These are phyloP conservation scores for Graphilbum fragrans DNA, from an alignment of 2,329 filamentous ascomycete genomes.

Conservation along the genomic window DNA sequence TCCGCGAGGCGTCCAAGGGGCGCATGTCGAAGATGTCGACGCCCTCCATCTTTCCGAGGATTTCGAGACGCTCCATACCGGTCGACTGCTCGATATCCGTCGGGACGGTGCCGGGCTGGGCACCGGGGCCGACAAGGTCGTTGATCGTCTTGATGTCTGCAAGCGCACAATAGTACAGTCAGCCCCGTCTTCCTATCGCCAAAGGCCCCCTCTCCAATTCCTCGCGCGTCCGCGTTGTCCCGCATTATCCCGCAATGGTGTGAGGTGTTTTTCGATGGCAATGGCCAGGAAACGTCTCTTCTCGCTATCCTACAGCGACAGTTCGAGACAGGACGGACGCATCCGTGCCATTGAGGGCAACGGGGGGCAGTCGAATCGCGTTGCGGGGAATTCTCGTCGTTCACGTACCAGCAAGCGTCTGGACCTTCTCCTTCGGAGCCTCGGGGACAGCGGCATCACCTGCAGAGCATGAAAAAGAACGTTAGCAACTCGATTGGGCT, in stretches of 20 bases:
- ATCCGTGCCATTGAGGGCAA: too few relatives aligned
- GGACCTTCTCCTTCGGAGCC: constrained; percentile 20
- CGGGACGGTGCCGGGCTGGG: constrained; percentile 68
- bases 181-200: constrained; percentile 1
- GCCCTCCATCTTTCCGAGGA: constrained; percentile 98
- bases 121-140: constrained; percentile 82
- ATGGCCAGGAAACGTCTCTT: too few relatives aligned
- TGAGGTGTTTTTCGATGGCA: too few relatives aligned
- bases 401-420: constrained; percentile 31
- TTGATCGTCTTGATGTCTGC: constrained; percentile 70
- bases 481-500: background rate
- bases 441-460: constrained; percentile 8
- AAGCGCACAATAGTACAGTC: background rate
- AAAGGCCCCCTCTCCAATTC: background rate
- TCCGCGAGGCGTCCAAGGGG: constrained; percentile 81
- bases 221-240: too few relatives aligned
- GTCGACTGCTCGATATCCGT: constrained; percentile 94
- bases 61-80: constrained; percentile 96
- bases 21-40: constrained; percentile 97
- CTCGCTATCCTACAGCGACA: too few relatives aligned
- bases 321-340: too few relatives aligned
- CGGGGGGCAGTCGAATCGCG: background rate
- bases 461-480: background rate
- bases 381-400: background rate
- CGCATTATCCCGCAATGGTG: too few relatives aligned